Evolutionary conservation across 192 early-diverging fungal genomes (phyloP), one percentile per base, ranked within the genome.

Genomic region (Paraglomus brasilianum): DNA sequence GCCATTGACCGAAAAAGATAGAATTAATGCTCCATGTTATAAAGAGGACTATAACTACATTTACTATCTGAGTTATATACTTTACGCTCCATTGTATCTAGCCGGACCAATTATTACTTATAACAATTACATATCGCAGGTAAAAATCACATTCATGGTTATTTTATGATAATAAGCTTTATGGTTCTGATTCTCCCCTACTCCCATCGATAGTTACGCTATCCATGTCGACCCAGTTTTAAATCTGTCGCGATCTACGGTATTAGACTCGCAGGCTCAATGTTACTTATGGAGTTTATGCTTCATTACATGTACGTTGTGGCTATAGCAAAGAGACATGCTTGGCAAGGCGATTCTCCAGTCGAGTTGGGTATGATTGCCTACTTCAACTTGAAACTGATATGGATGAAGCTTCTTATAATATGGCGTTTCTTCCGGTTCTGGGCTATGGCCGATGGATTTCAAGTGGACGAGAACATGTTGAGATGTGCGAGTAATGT

Each of bases 381-480:
- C 8, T 93, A 91, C 67, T 92, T 93, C 78, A 92, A 93, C 75
- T 78, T 98, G 40, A 84, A 89, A 50, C 82, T 93, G 57, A 94
- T 98, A 62, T 98, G 95, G 95, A 84, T 98, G 42, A 97, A 94
- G 86, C 77, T 98, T 14, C 78, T 96, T 68, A 89, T 98, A 40
- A 95, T 95, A 57, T 98, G 97, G 97, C 83, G 97, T 42, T 98
- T 96, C 79, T 97, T 96, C 76, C 83, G 97, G 42, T 82, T 98
- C 56, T 98, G 97, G 97, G 94, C 93, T 0, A 75, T 98, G 77
- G 75, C 83, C n/a, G 97, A 98, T 74, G 92, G 93, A 6, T 78
- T 98, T 36, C 89, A 91, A 45, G 87, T 89, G 1, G 79, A 87
- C 9, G 97, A 99, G 72, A 99, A 99, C 75, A 98, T 99, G 95